Evolutionary conservation across 371 early-diverging fungal species (phyloP).

Genomic region (Mucor circinelloides): DNA sequence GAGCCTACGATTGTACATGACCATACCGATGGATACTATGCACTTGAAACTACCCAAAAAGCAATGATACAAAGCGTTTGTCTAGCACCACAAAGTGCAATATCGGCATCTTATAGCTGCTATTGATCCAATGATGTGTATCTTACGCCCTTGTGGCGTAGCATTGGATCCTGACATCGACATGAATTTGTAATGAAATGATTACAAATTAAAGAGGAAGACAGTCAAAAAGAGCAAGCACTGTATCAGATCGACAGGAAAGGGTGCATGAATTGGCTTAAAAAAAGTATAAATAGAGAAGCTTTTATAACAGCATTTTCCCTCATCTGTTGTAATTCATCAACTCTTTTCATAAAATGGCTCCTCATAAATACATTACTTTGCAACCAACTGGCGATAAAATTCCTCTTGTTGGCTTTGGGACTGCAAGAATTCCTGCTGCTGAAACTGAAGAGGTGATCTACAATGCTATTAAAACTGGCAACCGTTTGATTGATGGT

Average conservation of each 20-base stretch:
- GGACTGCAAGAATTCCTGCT: conserved; percentile 39
- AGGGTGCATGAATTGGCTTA: not conserved
- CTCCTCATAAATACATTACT: not conserved
- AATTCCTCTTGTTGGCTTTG: conserved; percentile 53
- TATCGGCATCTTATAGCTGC: not conserved
- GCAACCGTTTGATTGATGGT: conserved; percentile 51
- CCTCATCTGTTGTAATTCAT: not conserved
- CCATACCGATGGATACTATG: not conserved
- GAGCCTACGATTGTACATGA: not conserved
- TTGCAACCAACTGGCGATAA: conserved; percentile 34
- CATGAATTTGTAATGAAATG: not conserved
- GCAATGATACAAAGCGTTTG: not conserved
- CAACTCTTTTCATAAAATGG: not conserved
- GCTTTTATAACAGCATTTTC: not conserved
- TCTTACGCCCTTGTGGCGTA: not conserved
- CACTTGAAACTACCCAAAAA: not conserved
- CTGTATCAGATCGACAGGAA: not conserved
- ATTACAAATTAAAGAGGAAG: not conserved
- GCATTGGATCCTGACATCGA: not conserved
- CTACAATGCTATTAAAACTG: conserved; percentile 56
- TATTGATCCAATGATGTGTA: not conserved
- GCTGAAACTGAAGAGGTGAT: conserved; percentile 39
- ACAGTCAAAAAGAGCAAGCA: not conserved
- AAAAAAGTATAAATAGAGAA: not conserved
- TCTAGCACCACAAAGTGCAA: not conserved